Evolutionary conservation across 768 basidiomycete species (phyloP), one percentile per base, ranked within the genome.

Genomic region (Psilocybe sp.): DNA sequence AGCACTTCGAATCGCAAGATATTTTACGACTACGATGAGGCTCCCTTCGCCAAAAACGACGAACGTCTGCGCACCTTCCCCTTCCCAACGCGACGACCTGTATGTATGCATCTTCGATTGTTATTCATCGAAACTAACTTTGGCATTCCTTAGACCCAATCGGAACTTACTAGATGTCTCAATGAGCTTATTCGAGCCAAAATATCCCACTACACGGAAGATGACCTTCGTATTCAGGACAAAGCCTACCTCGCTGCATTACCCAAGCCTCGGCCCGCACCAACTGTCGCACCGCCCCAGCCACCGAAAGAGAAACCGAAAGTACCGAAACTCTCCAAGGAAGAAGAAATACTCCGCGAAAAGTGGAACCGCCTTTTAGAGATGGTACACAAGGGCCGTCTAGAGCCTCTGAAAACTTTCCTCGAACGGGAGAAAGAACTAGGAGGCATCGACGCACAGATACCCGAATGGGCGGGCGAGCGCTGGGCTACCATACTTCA

Each of bases 51-150:
- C 23, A 94, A 92, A 71, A 79, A 83, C 62, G 96, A 98, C 55
- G 80, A 80, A 31, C 79, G 95, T 34, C 68, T 98, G 28, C 80
- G 94, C 39, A 89, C 86, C 0, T 98, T 96, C 67, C 94, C 95
- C 0, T 99, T 99, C 69, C 95, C 94, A 3, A 99, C 97, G 1
- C 85, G 95, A 36, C 79, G 97, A 57, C 96, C 97, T 12, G 93
- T 94, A 67, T 51, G 89, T 74, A 34, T 48, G 20, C 14, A 1
- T 40, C 12, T 23, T 12, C 23, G n/a, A 3, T 34, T 38, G 36
- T 15, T n/a, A 1, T 35, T 31, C n/a, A 23, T 8, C 34, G 13
- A n/a, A 44, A 15, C 16, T 46, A 2, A 36, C 33, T 23, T 44
- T 23, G 18, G 32, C 28, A n/a, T 31, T 35, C 7, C 4, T 18